These are phyloP conservation scores for Polymyxa betae DNA, from an alignment of 208 protist species.

Conservation along the genomic window DNA sequence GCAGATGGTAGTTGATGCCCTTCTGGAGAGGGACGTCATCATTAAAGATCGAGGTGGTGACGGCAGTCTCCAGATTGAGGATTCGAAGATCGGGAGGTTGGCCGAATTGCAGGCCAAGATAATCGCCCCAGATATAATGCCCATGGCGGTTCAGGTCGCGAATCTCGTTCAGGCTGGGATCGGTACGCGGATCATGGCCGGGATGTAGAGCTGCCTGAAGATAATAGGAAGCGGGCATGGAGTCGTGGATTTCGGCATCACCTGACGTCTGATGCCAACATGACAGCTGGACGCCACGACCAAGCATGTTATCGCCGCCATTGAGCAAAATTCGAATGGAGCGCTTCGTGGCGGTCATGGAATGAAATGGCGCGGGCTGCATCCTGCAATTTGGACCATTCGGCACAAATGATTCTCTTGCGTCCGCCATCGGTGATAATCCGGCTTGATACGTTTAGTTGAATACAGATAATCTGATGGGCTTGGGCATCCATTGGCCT, in stretches of 20 bases:
- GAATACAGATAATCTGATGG: no score
- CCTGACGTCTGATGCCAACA: background rate
- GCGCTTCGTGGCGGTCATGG: background rate
- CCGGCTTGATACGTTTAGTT: no score
- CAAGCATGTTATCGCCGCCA: constrained; percentile 34
- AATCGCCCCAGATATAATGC: constrained; percentile 16
- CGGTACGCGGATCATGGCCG: background rate
- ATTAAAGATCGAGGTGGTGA: constrained; percentile 10
- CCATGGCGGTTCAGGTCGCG: background rate
- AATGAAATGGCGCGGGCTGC: no score
- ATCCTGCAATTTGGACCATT: no score
- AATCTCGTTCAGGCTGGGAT: background rate
- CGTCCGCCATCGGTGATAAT: no score
- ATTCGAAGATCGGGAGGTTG: constrained; percentile 36
- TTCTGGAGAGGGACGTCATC: constrained; percentile 1
- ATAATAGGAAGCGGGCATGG: background rate
- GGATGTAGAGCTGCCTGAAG: background rate
- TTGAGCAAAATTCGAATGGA: background rate
- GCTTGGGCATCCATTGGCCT: no score
- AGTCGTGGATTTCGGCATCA: background rate
- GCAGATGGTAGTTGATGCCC: constrained; percentile 58
- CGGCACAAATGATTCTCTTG: no score
- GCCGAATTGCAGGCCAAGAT: background rate
- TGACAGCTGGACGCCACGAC: constrained; percentile 12
- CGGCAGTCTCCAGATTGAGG: constrained; percentile 53